These are phyloP conservation scores for Solanum pimpinellifolium DNA, from an alignment of 257 asterid genomes.

Conservation along the genomic window DNA sequence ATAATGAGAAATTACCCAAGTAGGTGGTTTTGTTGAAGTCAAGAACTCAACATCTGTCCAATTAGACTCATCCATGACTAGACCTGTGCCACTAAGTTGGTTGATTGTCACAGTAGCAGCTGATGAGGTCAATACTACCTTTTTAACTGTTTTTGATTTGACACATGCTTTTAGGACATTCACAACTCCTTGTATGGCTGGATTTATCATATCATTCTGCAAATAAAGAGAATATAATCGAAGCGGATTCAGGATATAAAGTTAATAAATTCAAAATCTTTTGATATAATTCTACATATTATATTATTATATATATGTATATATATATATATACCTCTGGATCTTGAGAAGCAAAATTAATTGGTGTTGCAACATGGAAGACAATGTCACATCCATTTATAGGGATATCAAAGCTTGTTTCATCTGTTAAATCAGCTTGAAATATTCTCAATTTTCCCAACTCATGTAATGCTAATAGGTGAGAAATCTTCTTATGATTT, in stretches of 20 bases:
- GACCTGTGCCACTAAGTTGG: background rate
- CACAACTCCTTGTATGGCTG: slow-evolving; percentile 13
- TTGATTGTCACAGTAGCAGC: slow-evolving; percentile 15
- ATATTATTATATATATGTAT: too few relatives aligned
- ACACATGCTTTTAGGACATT: slow-evolving; percentile 10
- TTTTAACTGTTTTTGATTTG: slow-evolving; percentile 2
- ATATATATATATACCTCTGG: slow-evolving; percentile 1
- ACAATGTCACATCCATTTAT: slow-evolving; percentile 7
- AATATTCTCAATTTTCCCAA: background rate
- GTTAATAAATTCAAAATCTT: fast-evolving
- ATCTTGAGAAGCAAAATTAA: slow-evolving; percentile 13
- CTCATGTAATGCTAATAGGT: background rate
- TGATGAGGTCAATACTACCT: slow-evolving; percentile 17
- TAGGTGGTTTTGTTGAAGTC: slow-evolving; percentile 6
- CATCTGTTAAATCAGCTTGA: slow-evolving; percentile 9
- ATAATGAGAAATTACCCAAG: slow-evolving; percentile 5
- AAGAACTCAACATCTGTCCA: slow-evolving; percentile 18
- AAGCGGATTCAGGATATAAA: background rate
- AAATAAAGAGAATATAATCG: background rate
- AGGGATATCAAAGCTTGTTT: slow-evolving; percentile 12
- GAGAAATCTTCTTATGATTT: slow-evolving; percentile 6
- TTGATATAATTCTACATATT: background rate
- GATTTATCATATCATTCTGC: slow-evolving; percentile 17
- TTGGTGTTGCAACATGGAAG: slow-evolving; percentile 17
- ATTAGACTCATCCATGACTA: slow-evolving; percentile 9